Base-by-base conservation (phyloP, 2,329 filamentous ascomycete genomes). In the Periconia macrospinosa region DNA sequence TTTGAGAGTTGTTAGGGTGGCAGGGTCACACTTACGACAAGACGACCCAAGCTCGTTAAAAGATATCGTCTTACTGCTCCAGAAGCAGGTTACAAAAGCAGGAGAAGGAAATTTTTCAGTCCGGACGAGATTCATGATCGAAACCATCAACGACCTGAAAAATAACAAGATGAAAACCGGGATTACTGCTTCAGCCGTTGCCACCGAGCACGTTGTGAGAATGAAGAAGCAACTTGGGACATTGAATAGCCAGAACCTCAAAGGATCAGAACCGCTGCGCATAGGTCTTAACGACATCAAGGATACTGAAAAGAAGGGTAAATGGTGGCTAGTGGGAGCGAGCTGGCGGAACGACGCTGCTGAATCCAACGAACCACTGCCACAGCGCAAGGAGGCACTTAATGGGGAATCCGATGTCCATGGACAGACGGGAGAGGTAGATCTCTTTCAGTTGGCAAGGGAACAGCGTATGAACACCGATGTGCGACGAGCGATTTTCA, bases 321-420 rank as follows among this genome's bases (percentile, higher is more conserved):
- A 96, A 77, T 99, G 94, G 94, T 99, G 94, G 94, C 84, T 97
- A 18, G 90, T 97, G 6, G 94, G 94, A 48, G 93, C 94, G n/a
- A 96, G 92, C 73, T 97, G 93, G 85, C 79, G 78, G 41, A 70
- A 80, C 54, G 60, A 74, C 17, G 61, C 53, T 13, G 75, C 77
- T 17, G 62, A 58, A n/a, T 72, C 23, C n/a, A 11, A 18, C 2
- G 41, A 42, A 3, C 20, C 75, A 27, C 60, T 67, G 52, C 59
- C 54, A 54, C 60, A 50, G 51, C 74, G 77, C 52, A 61, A 74
- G 66, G 69, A 75, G 47, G 53, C 33, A 51, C 33, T 53, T 11
- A 27, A 30, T 15, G 53, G 56, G 19, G 54, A 58, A 27, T 50
- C 49, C n/a, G 49, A 42, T 8, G 30, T 56, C 2, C 52, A 55